Percentiles rank a stretch among this genome's conserved stretches.
These are phyloP conservation scores for Biscutella auriculata DNA, from an alignment of 441 rosid genomes.

Conservation along the genomic window DNA sequence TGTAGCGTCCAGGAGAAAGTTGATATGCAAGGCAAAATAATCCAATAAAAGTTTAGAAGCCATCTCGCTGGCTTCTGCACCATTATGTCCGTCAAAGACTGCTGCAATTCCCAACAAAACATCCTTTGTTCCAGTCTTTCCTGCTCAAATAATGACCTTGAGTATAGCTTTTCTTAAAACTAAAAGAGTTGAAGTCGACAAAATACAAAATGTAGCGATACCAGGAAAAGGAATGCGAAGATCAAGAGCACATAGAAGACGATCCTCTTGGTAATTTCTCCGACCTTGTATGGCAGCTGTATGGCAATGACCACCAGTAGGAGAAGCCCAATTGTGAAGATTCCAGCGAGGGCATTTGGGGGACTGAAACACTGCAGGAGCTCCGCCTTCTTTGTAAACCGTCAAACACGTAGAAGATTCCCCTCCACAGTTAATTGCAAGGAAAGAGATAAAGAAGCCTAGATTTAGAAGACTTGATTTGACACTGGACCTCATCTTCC, in stretches of 20 bases:
- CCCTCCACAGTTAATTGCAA: constrained; percentile 19
- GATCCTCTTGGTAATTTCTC: constrained; percentile 72
- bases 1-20: constrained; percentile 79
- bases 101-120: constrained; percentile 65
- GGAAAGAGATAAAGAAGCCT: not conserved
- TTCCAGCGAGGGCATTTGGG: constrained; percentile 91
- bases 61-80: constrained; percentile 97
- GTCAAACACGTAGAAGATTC: constrained; percentile 77
- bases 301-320: constrained; percentile 40
- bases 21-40: constrained; percentile 78
- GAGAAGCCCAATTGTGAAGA: constrained; percentile 35
- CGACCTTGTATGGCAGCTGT: constrained; percentile 65
- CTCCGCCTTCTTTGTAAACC: constrained; percentile 82
- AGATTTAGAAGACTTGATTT: not conserved
- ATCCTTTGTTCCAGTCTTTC: constrained; percentile 52
- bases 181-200: not conserved
- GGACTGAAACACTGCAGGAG: constrained; percentile 80
- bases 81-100: constrained; percentile 93
- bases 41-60: constrained; percentile 78
- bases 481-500: constrained; percentile 1
- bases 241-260: constrained; percentile 71
- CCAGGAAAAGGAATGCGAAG: constrained; percentile 77
- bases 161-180: not conserved
- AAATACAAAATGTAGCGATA: constrained; percentile 6
- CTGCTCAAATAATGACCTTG: constrained; percentile 27